Percentiles rank a stretch among this genome's conserved stretches.
Conservation (phyloP, 495 filamentous ascomycete genomes). For the Trichoderma asperelloides region DNA sequence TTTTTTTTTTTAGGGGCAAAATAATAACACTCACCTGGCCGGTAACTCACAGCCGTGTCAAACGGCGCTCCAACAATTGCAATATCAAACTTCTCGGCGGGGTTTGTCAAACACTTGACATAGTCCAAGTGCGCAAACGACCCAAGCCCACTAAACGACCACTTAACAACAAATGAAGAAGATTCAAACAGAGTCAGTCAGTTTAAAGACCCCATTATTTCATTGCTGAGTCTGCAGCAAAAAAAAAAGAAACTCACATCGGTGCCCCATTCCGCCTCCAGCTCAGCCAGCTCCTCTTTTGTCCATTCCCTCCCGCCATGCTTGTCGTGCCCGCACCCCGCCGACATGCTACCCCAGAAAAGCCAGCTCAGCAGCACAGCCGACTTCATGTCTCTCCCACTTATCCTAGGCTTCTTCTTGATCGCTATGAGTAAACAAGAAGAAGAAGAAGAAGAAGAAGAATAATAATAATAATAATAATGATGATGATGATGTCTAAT, state of each 20-base stretch:
- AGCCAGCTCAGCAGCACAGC: not conserved
- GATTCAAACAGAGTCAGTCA: not conserved
- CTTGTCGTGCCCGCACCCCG: slow-evolving; percentile 18
- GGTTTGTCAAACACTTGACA: slow-evolving; percentile 62
- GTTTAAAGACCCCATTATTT: no score
- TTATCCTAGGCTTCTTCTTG: not conserved
- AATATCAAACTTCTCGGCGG: slow-evolving; percentile 62
- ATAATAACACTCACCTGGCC: slow-evolving; percentile 47
- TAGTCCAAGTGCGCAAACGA: slow-evolving; percentile 74
- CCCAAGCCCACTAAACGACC: slow-evolving; percentile 67
- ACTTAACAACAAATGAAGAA: slow-evolving; percentile 37
- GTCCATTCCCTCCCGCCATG: slow-evolving; percentile 24
- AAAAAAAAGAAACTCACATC: slow-evolving; percentile 31
- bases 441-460: no score
- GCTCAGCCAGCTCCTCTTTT: slow-evolving; percentile 33
- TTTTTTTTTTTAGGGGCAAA: not conserved
- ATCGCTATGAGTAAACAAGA: no score
- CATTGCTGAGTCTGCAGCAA: not conserved
- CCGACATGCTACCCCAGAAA: not conserved
- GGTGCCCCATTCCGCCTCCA: slow-evolving; percentile 46
- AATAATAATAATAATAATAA: no score
- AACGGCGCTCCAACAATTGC: slow-evolving; percentile 76
- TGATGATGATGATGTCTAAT: not conserved
- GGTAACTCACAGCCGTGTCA: slow-evolving; percentile 73
- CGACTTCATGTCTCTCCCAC: not conserved